Base-by-base conservation (phyloP, 2,329 filamentous ascomycete genomes). In the Clonostachys sp. region DNA sequence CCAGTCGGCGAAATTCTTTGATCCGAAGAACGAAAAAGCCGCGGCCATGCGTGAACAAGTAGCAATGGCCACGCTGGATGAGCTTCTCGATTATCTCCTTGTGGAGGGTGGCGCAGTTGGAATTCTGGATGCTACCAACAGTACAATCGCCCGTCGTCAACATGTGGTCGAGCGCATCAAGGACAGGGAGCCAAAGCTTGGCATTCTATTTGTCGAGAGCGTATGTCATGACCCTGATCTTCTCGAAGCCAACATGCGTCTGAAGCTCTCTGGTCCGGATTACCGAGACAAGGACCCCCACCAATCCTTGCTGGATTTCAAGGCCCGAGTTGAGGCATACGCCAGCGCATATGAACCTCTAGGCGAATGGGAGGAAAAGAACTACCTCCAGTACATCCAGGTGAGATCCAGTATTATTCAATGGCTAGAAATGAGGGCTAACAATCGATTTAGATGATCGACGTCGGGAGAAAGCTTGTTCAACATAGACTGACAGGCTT, bases 61-160 rank as follows among this genome's bases (percentile, higher is more conserved):
- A 35, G 94, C 94, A 6, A 81, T 96, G 65, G 88, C 92, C 45
- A 97, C 94, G 1, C 71, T 97, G 45, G 89, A 99, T 58, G 94
- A 99, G 61, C 75, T 97, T 9, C 70, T 99, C 42, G 87, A 96
- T 57, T 99, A 95, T 64, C 83, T 99, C 12, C 74, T 97, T 34
- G 75, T 84, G 20, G 77, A 84, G 46, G 89, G 87, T 30, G 94
- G 94, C 42, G 89, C 91, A 33, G 89, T 97, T 10, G 94, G 94
- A 36, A 97, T 99, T 53, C 81, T 99, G 12, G 94, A 99, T 67
- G 94, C 94, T 8, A 99, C 94, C 8, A 99, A 99, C 71, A 96
- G 91, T 71, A 99, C 94, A 1, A 78, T 95, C 44, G 81, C 89
- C 53, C 86, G 94, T 36, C 83, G 94, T 44, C 85, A 92, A 66